Conservation (phyloP, 345 rosid genomes). For the Streptanthus diversifolius region DNA sequence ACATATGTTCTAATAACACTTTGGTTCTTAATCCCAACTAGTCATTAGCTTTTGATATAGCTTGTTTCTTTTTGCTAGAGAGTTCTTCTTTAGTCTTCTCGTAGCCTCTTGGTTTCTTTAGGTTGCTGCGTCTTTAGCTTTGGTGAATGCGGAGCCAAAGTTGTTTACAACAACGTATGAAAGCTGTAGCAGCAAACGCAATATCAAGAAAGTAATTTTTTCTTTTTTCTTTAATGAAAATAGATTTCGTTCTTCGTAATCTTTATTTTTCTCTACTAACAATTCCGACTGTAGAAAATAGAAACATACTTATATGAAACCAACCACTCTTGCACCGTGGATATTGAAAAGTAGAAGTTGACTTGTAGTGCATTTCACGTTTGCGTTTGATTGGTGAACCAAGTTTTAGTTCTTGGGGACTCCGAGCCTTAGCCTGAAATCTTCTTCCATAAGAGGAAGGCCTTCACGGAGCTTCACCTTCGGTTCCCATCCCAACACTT, state of each 20-base stretch:
- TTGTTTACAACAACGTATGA: background rate
- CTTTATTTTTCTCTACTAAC: slow-evolving; percentile 10
- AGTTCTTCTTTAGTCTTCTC: background rate
- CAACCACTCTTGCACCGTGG: background rate
- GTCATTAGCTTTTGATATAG: background rate
- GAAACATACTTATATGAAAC: slow-evolving; percentile 14
- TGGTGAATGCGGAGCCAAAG: background rate
- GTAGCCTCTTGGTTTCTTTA: background rate
- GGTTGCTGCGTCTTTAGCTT: background rate
- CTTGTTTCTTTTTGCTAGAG: background rate
- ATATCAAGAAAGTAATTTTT: background rate
- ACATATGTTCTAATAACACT: background rate
- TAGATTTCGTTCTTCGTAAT: background rate
- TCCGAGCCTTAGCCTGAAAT: slow-evolving; percentile 73
- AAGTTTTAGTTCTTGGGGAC: slow-evolving; percentile 39
- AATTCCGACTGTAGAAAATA: background rate
- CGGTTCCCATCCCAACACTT: slow-evolving; percentile 89
- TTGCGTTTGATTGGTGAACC: slow-evolving; percentile 5
- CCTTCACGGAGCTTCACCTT: slow-evolving; percentile 79
- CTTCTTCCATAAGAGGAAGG: slow-evolving; percentile 88
- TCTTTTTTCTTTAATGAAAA: background rate
- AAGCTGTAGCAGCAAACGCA: background rate
- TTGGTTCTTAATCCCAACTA: background rate
- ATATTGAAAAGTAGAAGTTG: background rate
- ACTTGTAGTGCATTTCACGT: background rate